phyloP scores from a whole-genome alignment of 306 rosid genomes.

The Cucumis cinereus region DNA sequence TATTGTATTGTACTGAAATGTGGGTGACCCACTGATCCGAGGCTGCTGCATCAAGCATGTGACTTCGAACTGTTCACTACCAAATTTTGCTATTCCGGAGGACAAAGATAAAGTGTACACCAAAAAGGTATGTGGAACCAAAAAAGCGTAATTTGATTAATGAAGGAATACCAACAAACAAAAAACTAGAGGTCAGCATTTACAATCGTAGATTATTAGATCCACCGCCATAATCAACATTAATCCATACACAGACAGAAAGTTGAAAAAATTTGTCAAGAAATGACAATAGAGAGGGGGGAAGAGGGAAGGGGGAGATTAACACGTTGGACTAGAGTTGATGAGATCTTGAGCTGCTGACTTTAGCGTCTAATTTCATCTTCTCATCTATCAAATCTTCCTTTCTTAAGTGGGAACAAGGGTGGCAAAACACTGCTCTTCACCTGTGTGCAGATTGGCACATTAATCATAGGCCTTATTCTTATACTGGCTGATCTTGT shows the following conservation, averaged over 20 bases:
- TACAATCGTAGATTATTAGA: constrained; percentile 45
- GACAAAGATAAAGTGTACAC: constrained; percentile 1
- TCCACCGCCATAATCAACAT: constrained; percentile 24
- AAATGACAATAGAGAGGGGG: constrained; percentile 21
- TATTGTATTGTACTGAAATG: neutral
- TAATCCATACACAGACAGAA: constrained; percentile 7
- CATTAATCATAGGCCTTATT: constrained; percentile 90
- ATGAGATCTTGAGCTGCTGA: constrained; percentile 10
- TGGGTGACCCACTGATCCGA: constrained; percentile 10
- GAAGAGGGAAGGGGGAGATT: constrained; percentile 5
- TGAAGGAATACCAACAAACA: constrained; percentile 18
- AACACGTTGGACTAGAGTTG: constrained; percentile 26
- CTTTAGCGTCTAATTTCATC: neutral
- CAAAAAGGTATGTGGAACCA: constrained; percentile 1
- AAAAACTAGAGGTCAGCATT: constrained; percentile 56
- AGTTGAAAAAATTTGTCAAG: constrained; percentile 29
- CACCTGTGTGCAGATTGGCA: constrained; percentile 81
- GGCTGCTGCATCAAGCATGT: constrained; percentile 11
- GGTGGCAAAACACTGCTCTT: constrained; percentile 80
- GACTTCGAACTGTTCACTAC: neutral
- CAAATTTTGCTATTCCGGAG: constrained; percentile 3
- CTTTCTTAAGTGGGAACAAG: constrained; percentile 76
- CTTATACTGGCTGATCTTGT: constrained; percentile 85
- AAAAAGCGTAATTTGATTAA: constrained; percentile 1
- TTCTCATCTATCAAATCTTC: constrained; percentile 58